phyloP scores from a whole-genome alignment of 768 basidiomycete species.

The Cubamyces lactineus region DNA sequence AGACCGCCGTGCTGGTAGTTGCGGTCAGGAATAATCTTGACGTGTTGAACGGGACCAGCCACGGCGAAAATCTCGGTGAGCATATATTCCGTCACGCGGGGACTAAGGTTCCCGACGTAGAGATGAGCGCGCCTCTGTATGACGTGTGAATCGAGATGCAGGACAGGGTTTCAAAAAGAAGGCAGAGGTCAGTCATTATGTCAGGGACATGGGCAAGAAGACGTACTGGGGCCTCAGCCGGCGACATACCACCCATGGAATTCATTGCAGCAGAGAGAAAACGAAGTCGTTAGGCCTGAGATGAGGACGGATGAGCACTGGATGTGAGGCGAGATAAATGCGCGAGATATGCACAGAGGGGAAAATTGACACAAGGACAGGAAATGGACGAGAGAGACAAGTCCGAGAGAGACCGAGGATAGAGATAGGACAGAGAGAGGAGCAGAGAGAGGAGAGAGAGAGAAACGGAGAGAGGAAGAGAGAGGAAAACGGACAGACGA shows the following conservation, averaged over 20 bases:
- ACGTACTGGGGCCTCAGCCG: conserved; percentile 80
- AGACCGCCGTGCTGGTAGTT: conserved; percentile 99
- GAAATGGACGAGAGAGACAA: conserved; percentile 33
- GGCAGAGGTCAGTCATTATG: conserved; percentile 8
- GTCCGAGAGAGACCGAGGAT: conserved; percentile 55
- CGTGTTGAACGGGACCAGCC: conserved; percentile 95
- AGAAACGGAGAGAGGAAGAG: conserved; percentile 43
- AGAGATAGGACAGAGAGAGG: conserved; percentile 46
- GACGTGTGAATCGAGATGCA: conserved; percentile 25
- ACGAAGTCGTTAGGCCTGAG: conserved; percentile 34
- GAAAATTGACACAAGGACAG: conserved; percentile 31
- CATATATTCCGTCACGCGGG: conserved; percentile 99
- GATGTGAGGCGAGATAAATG: conserved; percentile 10
- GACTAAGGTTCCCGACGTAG: conserved; percentile 97
- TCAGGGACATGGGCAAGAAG: background rate
- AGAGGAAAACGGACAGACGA: conserved; percentile 40
- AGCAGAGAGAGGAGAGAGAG: conserved; percentile 49
- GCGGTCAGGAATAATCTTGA: conserved; percentile 99
- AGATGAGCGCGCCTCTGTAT: conserved; percentile 89
- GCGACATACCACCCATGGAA: conserved; percentile 66
- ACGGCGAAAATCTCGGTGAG: conserved; percentile 97
- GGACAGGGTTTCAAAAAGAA: background rate
- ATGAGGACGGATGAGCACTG: conserved; percentile 26
- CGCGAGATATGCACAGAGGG: conserved; percentile 32
- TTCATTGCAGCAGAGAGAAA: conserved; percentile 64